Conservation (phyloP, 164 flowering plant genomes). For the Taxillus chinensis region DNA sequence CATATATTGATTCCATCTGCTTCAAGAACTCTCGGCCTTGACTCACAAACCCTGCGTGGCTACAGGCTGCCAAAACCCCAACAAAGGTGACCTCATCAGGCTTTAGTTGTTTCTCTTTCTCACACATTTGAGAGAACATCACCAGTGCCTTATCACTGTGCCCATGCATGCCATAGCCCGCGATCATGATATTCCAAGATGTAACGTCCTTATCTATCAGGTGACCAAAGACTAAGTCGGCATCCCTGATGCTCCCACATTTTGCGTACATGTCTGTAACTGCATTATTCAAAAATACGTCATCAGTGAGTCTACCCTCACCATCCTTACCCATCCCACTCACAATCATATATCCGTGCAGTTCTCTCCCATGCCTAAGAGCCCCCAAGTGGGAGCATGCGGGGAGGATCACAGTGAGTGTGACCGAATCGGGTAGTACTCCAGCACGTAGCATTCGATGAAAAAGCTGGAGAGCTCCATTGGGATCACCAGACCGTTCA, state of each 20-base stretch:
- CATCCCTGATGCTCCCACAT: conserved; percentile 60
- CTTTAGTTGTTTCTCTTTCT: conserved; percentile 8
- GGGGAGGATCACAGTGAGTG: conserved; percentile 46
- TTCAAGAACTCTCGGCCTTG: conserved; percentile 30
- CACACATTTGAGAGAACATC: conserved; percentile 33
- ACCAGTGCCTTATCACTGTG: conserved; percentile 38
- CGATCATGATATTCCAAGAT: conserved; percentile 80
- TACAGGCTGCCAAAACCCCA: conserved; percentile 54
- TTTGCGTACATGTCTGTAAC: conserved; percentile 73
- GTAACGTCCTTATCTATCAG: conserved; percentile 41
- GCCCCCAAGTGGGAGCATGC: conserved; percentile 62
- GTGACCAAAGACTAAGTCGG: conserved; percentile 35
- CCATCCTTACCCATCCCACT: conserved; percentile 31
- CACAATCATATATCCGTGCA: conserved; percentile 53
- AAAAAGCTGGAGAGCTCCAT: conserved; percentile 38
- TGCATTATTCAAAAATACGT: conserved; percentile 34
- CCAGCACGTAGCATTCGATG: conserved; percentile 34
- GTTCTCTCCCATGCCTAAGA: conserved; percentile 49
- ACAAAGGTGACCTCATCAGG: conserved; percentile 41
- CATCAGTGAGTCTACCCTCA: conserved; percentile 7
- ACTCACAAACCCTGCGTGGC: conserved; percentile 45
- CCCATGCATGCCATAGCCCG: conserved; percentile 66
- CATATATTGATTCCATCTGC: conserved; percentile 24
- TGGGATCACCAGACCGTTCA: conserved; percentile 44
- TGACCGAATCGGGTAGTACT: conserved; percentile 48